Evolutionary conservation across 2,329 filamentous ascomycete genomes (phyloP), one percentile per base, ranked within the genome.

Genomic region (Aspergillus clavatus): DNA sequence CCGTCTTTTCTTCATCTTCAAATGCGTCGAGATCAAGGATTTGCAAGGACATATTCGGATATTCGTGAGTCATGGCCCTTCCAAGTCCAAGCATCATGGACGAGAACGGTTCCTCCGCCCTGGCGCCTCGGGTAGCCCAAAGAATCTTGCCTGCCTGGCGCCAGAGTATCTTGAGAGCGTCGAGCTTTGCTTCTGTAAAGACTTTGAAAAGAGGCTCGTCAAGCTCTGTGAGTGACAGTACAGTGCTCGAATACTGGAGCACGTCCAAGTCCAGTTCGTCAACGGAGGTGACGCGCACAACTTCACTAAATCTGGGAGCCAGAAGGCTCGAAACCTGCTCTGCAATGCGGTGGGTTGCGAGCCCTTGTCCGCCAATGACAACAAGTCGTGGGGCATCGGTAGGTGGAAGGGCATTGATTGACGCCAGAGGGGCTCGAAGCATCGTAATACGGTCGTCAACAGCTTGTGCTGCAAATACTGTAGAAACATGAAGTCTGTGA

Each of bases 161-260:
- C 40, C 52, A 55, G 1, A 60, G 14, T 12, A 45, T 45, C 37
- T 67, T 53, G 21, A 68, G 46, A 3, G 43, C 50, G 10, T 55
- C 53, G 28, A 63, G 21, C 5, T 50, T 58, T 14, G 44, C 33
- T 5, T 48, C 5, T 6, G 54, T 53, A 26, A 63, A 47, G n/a
- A 49, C 37, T 5, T 52, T 45, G 28, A 61, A 56, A 3, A 50
- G 43, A 2, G 64, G 61, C 12, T 55, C 50, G 44, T 69, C 68
- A 4, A 60, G 35, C 21, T 60, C 56, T 7, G 43, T 37, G 5
- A 45, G 43, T 18, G 10, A 18, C n/a, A 41, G 38, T 11, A 45
- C 19, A 40, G 10, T 40, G 22, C 1, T 16, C 24, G 19, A n/a
- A 22, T 28, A 10, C 18, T n/a, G 29, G 19, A 26, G 14, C 19